A percentile compares a stretch with the other conserved stretches of the same genome.
These are phyloP conservation scores for Xerocomellus amylosporus DNA, from an alignment of 768 basidiomycete species.

Conservation along the genomic window DNA sequence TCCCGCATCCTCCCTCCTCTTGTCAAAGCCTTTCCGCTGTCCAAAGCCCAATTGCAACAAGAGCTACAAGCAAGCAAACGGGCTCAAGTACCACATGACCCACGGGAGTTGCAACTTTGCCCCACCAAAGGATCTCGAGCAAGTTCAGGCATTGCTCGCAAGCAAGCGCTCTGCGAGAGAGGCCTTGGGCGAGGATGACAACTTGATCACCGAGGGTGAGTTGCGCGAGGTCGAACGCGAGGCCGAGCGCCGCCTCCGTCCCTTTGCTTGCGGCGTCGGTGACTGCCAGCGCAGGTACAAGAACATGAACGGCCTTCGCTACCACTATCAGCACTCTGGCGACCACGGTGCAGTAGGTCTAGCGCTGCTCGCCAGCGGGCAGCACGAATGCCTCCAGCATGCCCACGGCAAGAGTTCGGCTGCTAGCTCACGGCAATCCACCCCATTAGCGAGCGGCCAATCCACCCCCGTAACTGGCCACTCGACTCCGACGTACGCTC, in stretches of 20 bases:
- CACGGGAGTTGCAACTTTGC: conserved; percentile 93
- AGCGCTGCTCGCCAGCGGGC: conserved; percentile 73
- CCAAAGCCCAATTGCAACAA: conserved; percentile 96
- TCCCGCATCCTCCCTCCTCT: conserved; percentile 56
- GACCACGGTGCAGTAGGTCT: conserved; percentile 92
- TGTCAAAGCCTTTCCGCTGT: conserved; percentile 87
- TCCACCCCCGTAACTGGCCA: conserved; percentile 30
- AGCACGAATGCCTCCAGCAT: conserved; percentile 53
- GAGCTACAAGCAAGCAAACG: conserved; percentile 93
- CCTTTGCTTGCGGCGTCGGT: conserved; percentile 88
- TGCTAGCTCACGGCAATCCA: conserved; percentile 33
- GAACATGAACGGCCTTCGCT: conserved; percentile 97
- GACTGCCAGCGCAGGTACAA: conserved; percentile 89
- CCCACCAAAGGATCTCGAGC: conserved; percentile 80
- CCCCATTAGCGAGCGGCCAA: conserved; percentile 31
- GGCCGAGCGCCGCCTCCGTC: conserved; percentile 76
- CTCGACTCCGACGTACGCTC: conserved; percentile 32
- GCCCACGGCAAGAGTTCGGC: conserved; percentile 30
- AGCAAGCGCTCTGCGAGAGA: conserved; percentile 40
- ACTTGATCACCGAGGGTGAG: conserved; percentile 55
- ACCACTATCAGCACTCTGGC: conserved; percentile 96
- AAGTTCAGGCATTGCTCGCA: conserved; percentile 69
- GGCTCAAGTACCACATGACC: conserved; percentile 92
- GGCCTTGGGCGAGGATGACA: conserved; percentile 42
- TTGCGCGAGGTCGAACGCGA: conserved; percentile 75